These are phyloP conservation scores for Epichloe hybrida DNA, from an alignment of 2,329 filamentous ascomycete species.

Conservation along the genomic window DNA sequence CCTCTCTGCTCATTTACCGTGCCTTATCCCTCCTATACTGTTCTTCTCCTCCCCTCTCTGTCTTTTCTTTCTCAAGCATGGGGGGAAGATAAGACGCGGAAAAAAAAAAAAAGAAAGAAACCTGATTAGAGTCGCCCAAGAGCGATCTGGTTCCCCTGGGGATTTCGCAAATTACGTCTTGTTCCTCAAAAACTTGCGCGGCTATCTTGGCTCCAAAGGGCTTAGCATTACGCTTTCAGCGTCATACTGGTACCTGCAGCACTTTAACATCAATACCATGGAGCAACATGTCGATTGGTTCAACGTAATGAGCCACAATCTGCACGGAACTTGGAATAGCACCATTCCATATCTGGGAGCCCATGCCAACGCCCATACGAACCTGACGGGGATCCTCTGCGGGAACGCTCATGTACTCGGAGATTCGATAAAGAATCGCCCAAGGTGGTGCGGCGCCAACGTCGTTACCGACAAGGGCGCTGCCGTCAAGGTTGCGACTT, in stretches of 20 bases:
- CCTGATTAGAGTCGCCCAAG: neutral
- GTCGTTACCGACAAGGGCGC: conserved; percentile 2
- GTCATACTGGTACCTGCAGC: conserved; percentile 7
- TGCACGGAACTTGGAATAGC: conserved; percentile 30
- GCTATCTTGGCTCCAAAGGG: conserved; percentile 5
- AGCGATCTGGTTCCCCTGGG: conserved; percentile 13
- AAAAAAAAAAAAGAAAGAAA: too few species aligned
- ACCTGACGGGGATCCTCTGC: conserved; percentile 30
- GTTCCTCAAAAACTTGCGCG: conserved; percentile 11
- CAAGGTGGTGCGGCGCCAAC: too few species aligned
- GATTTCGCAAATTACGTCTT: conserved; percentile 14
- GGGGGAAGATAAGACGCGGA: too few species aligned
- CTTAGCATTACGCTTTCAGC: conserved; percentile 4
- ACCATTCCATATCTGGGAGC: conserved; percentile 11
- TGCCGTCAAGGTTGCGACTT: conserved; percentile 18
- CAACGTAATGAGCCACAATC: conserved; percentile 33
- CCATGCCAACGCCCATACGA: conserved; percentile 27
- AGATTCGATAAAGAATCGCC: conserved; percentile 12
- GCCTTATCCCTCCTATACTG: too few species aligned
- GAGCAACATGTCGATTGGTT: conserved; percentile 23
- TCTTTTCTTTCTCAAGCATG: too few species aligned
- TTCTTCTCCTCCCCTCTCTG: too few species aligned
- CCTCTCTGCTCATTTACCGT: too few species aligned
- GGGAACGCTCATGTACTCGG: conserved; percentile 18
- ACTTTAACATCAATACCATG: conserved; percentile 7